Percentiles rank a stretch among this genome's conserved stretches.
These are phyloP conservation scores for Jatropha multifida DNA, from an alignment of 441 rosid genomes.

Conservation along the genomic window DNA sequence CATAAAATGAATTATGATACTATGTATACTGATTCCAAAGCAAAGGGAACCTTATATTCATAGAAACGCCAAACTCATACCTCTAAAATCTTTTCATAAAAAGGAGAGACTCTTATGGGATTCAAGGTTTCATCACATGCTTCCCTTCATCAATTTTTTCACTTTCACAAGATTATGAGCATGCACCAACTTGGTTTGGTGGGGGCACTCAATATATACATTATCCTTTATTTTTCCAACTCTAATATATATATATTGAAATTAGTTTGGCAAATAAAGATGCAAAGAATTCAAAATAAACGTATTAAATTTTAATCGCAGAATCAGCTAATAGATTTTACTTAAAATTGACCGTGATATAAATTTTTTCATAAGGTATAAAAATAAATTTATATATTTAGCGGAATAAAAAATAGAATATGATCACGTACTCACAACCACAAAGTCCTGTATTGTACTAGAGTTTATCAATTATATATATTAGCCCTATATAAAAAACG, in stretches of 20 bases:
- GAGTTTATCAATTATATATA: too few relatives aligned
- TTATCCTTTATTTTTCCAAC: constrained; percentile 20
- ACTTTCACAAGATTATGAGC: constrained; percentile 17
- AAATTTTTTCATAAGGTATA: too few relatives aligned
- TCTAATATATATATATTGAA: constrained; percentile 9
- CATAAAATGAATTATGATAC: constrained; percentile 17
- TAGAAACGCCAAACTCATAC: constrained; percentile 54
- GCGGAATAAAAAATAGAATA: background rate
- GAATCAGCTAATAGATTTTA: too few relatives aligned
- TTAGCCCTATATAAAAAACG: too few relatives aligned
- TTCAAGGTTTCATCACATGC: constrained; percentile 69
- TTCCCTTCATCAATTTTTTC: constrained; percentile 30
- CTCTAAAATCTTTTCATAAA: constrained; percentile 56
- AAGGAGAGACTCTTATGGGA: constrained; percentile 63
- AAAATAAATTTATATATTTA: too few relatives aligned
- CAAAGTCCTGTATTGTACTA: background rate
- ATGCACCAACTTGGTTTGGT: constrained; percentile 42
- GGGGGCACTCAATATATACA: constrained; percentile 33
- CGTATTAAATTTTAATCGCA: too few relatives aligned
- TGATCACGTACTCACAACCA: constrained; percentile 6
- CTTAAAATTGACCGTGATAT: too few relatives aligned
- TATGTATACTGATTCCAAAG: constrained; percentile 20
- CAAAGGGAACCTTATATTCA: constrained; percentile 1
- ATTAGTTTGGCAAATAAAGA: background rate
- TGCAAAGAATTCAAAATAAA: too few relatives aligned